A percentile compares a stretch with the other conserved stretches of the same genome.
Conservation (phyloP, 305 asterid genomes). For the Solanum aculeatissimum region DNA sequence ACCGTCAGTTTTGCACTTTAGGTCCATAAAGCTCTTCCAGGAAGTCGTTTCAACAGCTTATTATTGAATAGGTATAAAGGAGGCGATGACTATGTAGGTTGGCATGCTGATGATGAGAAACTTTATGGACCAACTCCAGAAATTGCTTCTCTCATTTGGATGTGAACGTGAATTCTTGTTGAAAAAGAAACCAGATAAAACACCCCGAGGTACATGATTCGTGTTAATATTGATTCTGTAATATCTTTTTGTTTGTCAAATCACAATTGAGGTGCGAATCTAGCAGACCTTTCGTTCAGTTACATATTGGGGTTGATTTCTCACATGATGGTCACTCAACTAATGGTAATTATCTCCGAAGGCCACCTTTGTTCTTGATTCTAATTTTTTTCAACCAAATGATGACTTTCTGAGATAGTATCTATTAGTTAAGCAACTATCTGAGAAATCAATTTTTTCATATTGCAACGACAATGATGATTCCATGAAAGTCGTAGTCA, state of each 20-base stretch:
- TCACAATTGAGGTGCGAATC: neutral
- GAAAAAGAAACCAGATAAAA: slow-evolving; percentile 60
- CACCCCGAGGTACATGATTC: slow-evolving; percentile 21
- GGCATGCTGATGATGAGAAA: slow-evolving; percentile 99
- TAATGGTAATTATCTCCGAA: neutral
- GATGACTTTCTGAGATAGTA: neutral
- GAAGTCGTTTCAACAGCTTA: slow-evolving; percentile 85
- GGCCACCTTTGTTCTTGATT: neutral
- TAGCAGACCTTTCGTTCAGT: neutral
- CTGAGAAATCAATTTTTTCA: neutral
- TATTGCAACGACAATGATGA: neutral
- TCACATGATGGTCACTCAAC: too few species aligned
- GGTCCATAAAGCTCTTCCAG: slow-evolving; percentile 81
- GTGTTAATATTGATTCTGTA: neutral
- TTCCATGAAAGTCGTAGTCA: neutral
- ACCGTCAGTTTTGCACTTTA: slow-evolving; percentile 16
- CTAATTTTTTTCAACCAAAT: neutral
- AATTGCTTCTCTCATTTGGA: slow-evolving; percentile 91
- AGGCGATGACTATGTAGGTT: slow-evolving; percentile 86
- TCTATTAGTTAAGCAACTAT: neutral
- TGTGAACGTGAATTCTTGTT: slow-evolving; percentile 84
- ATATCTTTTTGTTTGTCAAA: neutral
- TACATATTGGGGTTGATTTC: neutral
- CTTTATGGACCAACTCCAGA: slow-evolving; percentile 85
- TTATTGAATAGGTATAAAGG: slow-evolving; percentile 76